phyloP scores from a whole-genome alignment of 2,329 filamentous ascomycete species.

The Pseudopithomyces maydicus region DNA sequence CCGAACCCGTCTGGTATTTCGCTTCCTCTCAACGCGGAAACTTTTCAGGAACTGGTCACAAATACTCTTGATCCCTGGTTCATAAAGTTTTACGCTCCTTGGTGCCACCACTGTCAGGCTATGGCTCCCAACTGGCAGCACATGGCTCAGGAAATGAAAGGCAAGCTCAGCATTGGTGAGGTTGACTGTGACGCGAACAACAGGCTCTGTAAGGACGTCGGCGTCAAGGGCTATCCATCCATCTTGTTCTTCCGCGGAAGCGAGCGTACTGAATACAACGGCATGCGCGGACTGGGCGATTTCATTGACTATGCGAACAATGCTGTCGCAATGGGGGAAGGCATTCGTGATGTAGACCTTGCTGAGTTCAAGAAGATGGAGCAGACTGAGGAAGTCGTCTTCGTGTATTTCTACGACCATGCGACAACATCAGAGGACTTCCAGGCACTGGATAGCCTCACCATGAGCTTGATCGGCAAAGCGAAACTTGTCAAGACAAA shows the following conservation, averaged over 20 bases:
- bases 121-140: conserved; percentile 90
- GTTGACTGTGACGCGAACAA: conserved; percentile 91
- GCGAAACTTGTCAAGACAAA: conserved; percentile 92
- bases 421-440: conserved; percentile 95
- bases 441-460: conserved; percentile 80
- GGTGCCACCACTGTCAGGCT: conserved; percentile 95
- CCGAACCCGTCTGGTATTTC: conserved; percentile 78
- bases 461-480: conserved; percentile 86
- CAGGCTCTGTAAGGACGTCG: conserved; percentile 89
- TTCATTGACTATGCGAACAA: conserved; percentile 86
- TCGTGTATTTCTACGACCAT: conserved; percentile 96
- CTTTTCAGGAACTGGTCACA: conserved; percentile 83
- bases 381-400: conserved; percentile 92
- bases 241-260: conserved; percentile 91
- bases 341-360: conserved; percentile 81
- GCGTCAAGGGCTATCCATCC: conserved; percentile 80
- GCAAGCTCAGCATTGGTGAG: conserved; percentile 87
- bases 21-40: conserved; percentile 77
- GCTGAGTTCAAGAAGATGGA: conserved; percentile 80
- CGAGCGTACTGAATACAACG: conserved; percentile 90
- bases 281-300: conserved; percentile 89
- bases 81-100: conserved; percentile 97
- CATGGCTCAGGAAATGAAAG: conserved; percentile 89
- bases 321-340: conserved; percentile 75
- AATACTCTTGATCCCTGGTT: conserved; percentile 94